A percentile compares a stretch with the other conserved stretches of the same genome.
Evolutionary conservation across 202 grass and related monocot genomes (phyloP).

Genomic region (Schoenoplectus tabernaemontani): DNA sequence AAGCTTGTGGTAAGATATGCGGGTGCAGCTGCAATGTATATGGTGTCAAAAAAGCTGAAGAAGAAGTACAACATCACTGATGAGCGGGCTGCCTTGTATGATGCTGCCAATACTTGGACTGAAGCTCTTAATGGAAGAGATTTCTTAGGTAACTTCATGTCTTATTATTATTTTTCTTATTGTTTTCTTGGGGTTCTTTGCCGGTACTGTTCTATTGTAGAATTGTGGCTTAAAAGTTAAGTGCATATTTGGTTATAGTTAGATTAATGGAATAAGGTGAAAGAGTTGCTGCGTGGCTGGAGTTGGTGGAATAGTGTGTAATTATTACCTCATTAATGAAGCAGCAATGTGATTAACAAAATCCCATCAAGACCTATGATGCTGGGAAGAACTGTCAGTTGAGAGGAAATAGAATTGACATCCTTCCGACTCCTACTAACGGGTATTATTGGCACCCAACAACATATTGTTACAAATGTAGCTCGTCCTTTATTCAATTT

Average conservation of each 20-base stretch:
- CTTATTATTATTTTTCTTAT: not conserved
- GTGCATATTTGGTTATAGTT: not conserved
- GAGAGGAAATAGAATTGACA: too few relatives aligned
- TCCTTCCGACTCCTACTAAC: too few relatives aligned
- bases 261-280: not conserved
- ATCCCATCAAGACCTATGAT: too few relatives aligned
- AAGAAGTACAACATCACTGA: constrained; percentile 90
- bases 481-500: too few relatives aligned
- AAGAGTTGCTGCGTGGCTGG: not conserved
- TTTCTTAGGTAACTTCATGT: constrained; percentile 50
- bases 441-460: too few relatives aligned
- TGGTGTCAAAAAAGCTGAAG: constrained; percentile 88
- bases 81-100: constrained; percentile 70
- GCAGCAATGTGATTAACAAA: too few relatives aligned
- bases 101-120: constrained; percentile 71
- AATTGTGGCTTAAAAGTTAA: not conserved
- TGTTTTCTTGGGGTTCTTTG: not conserved
- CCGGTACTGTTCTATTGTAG: not conserved
- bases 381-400: too few relatives aligned
- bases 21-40: constrained; percentile 90
- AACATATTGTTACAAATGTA: too few relatives aligned
- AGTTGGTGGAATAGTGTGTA: not conserved
- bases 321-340: not conserved
- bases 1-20: constrained; percentile 84
- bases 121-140: constrained; percentile 72